These are phyloP conservation scores for Cicer arietinum DNA, from an alignment of 306 rosid genomes.

Conservation along the genomic window DNA sequence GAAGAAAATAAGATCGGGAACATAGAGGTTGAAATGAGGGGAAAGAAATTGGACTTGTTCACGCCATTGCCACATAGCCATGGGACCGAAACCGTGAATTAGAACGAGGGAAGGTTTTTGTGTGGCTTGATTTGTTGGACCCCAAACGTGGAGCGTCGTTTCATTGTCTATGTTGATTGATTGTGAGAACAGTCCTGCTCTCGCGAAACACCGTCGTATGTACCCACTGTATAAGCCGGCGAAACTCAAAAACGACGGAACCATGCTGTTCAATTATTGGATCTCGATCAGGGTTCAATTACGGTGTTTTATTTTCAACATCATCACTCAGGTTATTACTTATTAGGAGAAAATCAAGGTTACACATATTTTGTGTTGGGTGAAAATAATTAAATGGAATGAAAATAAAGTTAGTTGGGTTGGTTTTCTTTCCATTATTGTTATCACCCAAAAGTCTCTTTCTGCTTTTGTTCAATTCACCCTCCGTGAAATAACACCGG, in stretches of 20 bases:
- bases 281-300: no score
- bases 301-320: no score
- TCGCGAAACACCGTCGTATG: conserved; percentile 73
- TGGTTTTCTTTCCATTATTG: neutral
- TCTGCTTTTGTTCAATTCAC: neutral
- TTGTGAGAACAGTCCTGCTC: conserved; percentile 67
- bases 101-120: conserved; percentile 58
- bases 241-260: conserved; percentile 66
- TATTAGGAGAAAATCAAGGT: no score
- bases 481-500: neutral
- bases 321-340: no score
- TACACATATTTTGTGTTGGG: no score
- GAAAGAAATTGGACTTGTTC: conserved; percentile 70
- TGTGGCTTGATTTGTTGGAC: conserved; percentile 46
- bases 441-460: neutral
- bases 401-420: neutral
- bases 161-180: conserved; percentile 53
- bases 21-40: conserved; percentile 68
- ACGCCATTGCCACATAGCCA: conserved; percentile 89
- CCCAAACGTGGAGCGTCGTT: conserved; percentile 78
- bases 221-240: conserved; percentile 56
- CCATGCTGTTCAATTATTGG: conserved; percentile 48
- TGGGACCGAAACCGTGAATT: conserved; percentile 89
- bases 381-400: no score
- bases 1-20: conserved; percentile 84